Evolutionary conservation across 2,329 filamentous ascomycete species (phyloP), one percentile per base, ranked within the genome.

Genomic region (Mycogone perniciosa): DNA sequence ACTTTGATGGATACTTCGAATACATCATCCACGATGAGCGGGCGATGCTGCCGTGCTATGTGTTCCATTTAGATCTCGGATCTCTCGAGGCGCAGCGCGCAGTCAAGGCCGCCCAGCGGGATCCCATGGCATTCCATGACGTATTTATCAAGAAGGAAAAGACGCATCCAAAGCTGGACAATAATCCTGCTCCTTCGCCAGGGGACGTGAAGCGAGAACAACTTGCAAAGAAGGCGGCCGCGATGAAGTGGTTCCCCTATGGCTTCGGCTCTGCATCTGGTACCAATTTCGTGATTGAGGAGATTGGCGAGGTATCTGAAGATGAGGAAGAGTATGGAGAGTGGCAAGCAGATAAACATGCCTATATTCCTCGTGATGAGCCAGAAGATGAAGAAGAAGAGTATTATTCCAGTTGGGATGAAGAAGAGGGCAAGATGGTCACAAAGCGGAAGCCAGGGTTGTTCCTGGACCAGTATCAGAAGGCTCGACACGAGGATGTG

Each of bases 221-320:
- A 53, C 62, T 67, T 39, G 70, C 68, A 7, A 58, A 64, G 44
- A 64, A 70, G 43, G 70, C 71, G 0, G 63, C 67, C 7, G 73
- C 70, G 0, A 56, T 67, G 34, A 76, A 76, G 59, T 75, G 66
- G 59, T 75, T 75, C 46, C 71, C 72, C 0, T 75, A 73, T 48
- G 71, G 72, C 1, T 76, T 66, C 56, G 72, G 74, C 0, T 68
- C 71, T 2, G 69, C 70, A 2, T 69, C 61, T 0, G 71, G 71
- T 2, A 67, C 62, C 0, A 66, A 52, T 9, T 73, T 76, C 52
- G 69, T 74, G 4, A 67, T 76, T 46, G 72, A 75, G 53, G 71
- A 73, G 45, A 65, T 76, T 30, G 71, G 67, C 1, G 71, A 73
- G 37, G 57, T 69, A 7, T 65, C 64, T 6, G 68, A 73, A 13